phyloP scores from a whole-genome alignment of 352 stramenopile genomes.

The Elongisporangium senticosum region DNA sequence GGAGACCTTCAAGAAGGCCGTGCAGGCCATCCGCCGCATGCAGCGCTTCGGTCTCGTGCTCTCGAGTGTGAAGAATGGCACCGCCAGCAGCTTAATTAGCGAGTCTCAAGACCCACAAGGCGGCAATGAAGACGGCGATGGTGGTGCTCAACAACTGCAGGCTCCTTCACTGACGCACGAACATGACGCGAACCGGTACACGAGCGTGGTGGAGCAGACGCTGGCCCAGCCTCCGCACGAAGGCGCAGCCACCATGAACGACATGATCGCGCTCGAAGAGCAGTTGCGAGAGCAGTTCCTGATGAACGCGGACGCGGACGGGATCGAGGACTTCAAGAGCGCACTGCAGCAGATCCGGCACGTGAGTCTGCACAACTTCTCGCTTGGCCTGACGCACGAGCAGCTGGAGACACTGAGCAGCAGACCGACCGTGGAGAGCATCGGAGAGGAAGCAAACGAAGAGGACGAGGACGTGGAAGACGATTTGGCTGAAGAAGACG shows the following conservation, averaged over 20 bases:
- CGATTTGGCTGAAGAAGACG: neutral
- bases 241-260: conserved; percentile 5
- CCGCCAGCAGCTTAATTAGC: neutral
- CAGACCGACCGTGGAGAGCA: neutral
- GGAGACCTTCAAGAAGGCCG: conserved; percentile 61
- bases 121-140: conserved; percentile 4
- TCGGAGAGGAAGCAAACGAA: neutral
- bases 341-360: conserved; percentile 60
- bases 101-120: neutral
- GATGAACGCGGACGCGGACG: conserved; percentile 41
- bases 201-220: conserved; percentile 30
- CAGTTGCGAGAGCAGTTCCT: conserved; percentile 60
- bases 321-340: conserved; percentile 66
- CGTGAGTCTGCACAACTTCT: conserved; percentile 27
- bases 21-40: conserved; percentile 48
- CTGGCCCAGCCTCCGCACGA: conserved; percentile 6
- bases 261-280: conserved; percentile 56
- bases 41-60: conserved; percentile 28
- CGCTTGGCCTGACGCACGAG: conserved; percentile 11
- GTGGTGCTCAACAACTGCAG: conserved; percentile 2
- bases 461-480: neutral
- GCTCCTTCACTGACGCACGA: neutral
- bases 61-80: neutral
- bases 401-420: neutral
- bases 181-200: conserved; percentile 24